Evolutionary conservation across 352 stramenopile species (phyloP).

Genomic region (Globisporangium mamillatum): DNA sequence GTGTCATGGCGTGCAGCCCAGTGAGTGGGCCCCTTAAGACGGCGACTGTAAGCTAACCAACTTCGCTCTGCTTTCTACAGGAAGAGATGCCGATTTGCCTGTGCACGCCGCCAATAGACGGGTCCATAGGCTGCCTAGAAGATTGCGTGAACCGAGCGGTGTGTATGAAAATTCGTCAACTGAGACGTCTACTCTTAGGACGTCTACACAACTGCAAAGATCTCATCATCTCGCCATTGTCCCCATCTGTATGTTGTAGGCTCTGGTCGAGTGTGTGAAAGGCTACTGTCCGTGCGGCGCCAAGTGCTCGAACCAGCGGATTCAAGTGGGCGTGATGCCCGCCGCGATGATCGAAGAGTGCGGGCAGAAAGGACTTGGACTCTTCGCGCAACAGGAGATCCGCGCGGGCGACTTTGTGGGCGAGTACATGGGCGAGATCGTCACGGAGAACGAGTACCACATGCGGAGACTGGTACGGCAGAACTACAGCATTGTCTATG

Average conservation of each 20-base stretch:
- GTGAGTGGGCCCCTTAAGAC: background rate
- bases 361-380: slow-evolving; percentile 60
- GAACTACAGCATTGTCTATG: background rate
- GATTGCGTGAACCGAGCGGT: slow-evolving; percentile 78
- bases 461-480: slow-evolving; percentile 65
- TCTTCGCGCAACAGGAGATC: slow-evolving; percentile 48
- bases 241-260: slow-evolving; percentile 23
- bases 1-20: background rate
- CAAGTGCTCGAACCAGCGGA: slow-evolving; percentile 72
- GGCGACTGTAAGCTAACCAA: background rate
- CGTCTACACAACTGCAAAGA: background rate
- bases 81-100: slow-evolving; percentile 69
- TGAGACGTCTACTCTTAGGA: too few species aligned
- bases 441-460: slow-evolving; percentile 82
- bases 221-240: background rate
- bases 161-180: background rate
- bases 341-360: slow-evolving; percentile 46
- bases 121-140: slow-evolving; percentile 56
- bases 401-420: slow-evolving; percentile 61
- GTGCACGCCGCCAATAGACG: slow-evolving; percentile 36
- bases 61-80: slow-evolving; percentile 23
- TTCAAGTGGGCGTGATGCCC: slow-evolving; percentile 64
- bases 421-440: slow-evolving; percentile 85
- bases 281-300: slow-evolving; percentile 63
- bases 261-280: slow-evolving; percentile 62